Evolutionary conservation across 352 stramenopile species (phyloP), one percentile per base, ranked within the genome.

Genomic region (Proteromonas lacertae): DNA sequence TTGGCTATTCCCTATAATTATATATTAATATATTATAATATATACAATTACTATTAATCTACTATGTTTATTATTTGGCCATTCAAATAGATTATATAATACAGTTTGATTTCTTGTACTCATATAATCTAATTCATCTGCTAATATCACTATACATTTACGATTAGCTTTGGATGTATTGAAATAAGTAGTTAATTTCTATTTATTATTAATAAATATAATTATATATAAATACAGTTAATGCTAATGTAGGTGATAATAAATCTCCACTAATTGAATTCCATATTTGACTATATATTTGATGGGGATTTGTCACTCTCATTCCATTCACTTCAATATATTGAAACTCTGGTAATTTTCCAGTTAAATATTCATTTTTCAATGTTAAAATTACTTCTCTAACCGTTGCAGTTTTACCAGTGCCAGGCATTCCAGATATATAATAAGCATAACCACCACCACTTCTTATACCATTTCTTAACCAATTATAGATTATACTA

Each of bases 41-140:
- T 13, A n/a, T 2, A 35, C 4, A 25, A 35, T 12, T 2, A 42
- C 2, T 13, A 2, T 10, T 29, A n/a, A 32, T 4, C 7, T 20
- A 23, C 3, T 3, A n/a, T 44, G 17, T 7, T 14, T 36, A 5
- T 13, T 33, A 3, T 37, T 25, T 17, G 55, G 53, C 55, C 55
- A 62, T 20, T 62, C 43, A 20, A 63, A 60, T 9, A 63, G 36
- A 32, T 61, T 62, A 41, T 64, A 62, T 20, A 63, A 38, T 20
- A 63, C 52, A 26, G 35, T 48, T 32, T 60, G 51, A 43, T 60
- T 61, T n/a, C 32, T 14, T 7, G 55, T 60, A 6, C 62, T 40
- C 38, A 62, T 44, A 38, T 51, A 60, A 38, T 63, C 55, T 14
- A 63, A 26, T 35, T 63, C 55, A 46, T 63, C 55, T 0, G 64